Percentiles rank a stretch among this genome's conserved stretches.
Evolutionary conservation across 2,329 filamentous ascomycete genomes (phyloP).

Genomic region (Penicillium thymicola): DNA sequence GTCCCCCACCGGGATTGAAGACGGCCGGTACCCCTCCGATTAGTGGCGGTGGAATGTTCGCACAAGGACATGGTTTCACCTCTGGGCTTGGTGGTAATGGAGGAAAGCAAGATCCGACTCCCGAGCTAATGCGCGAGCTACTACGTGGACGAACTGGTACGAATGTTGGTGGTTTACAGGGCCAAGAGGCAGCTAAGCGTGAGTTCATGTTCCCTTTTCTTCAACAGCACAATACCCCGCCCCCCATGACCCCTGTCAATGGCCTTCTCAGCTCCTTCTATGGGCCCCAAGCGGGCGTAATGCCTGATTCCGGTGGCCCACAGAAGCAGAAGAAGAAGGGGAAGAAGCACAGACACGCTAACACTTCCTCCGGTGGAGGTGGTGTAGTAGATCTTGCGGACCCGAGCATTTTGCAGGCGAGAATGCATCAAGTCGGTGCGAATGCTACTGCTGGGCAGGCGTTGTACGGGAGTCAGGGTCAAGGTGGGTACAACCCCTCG

Average conservation of each 20-base stretch:
- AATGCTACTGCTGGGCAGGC: conserved; percentile 73
- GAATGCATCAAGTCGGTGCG: conserved; percentile 86
- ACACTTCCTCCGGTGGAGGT: conserved; percentile 99
- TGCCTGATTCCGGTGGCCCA: conserved; percentile 74
- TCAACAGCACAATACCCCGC: conserved; percentile 81
- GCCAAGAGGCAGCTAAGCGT: conserved; percentile 90
- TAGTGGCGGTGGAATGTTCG: conserved; percentile 76
- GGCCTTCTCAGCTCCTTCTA: conserved; percentile 90
- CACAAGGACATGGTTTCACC: conserved; percentile 81
- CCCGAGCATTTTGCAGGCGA: conserved; percentile 98
- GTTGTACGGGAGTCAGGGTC: conserved; percentile 79
- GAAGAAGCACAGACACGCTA: conserved; percentile 99
- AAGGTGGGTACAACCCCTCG: conserved; percentile 85
- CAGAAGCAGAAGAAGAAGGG: conserved; percentile 99
- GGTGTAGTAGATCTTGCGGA: conserved; percentile 99
- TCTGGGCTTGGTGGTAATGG: conserved; percentile 61
- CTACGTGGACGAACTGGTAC: conserved; percentile 64
- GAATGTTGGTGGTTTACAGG: conserved; percentile 63
- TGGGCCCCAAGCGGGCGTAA: conserved; percentile 77
- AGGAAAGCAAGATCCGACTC: conserved; percentile 67
- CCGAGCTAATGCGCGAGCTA: conserved; percentile 77
- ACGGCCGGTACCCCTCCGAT: conserved; percentile 90
- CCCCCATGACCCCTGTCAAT: conserved; percentile 87
- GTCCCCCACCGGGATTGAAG: conserved; percentile 91
- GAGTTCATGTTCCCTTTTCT: conserved; percentile 96